phyloP scores from a whole-genome alignment of 257 asterid species.

The Capsicum chinense region DNA sequence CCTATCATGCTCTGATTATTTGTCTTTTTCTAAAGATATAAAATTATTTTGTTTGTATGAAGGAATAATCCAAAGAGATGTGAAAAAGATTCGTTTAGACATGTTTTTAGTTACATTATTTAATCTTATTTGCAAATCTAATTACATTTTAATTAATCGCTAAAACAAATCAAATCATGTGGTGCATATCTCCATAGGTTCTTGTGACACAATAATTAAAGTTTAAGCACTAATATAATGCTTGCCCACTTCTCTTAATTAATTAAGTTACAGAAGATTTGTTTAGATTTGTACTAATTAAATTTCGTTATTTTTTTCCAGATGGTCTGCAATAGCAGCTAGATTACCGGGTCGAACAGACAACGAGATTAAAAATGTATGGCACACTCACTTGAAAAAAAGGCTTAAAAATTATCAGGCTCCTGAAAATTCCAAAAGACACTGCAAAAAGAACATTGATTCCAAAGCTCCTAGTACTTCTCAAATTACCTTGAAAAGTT shows the following conservation, averaged over 20 bases:
- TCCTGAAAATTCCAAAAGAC: constrained; percentile 49
- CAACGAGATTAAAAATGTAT: constrained; percentile 86
- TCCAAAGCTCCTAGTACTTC: constrained; percentile 32
- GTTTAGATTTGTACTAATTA: not conserved
- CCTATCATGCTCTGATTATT: not conserved
- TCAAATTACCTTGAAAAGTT: not conserved
- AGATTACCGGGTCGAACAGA: constrained; percentile 87
- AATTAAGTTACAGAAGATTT: constrained; percentile 10
- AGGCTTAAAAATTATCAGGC: constrained; percentile 44
- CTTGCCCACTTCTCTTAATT: constrained; percentile 26
- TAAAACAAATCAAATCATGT: constrained; percentile 24
- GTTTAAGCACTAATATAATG: constrained; percentile 27
- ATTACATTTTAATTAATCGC: not conserved
- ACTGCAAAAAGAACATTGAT: constrained; percentile 33
- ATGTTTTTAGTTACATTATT: not conserved
- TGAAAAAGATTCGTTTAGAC: constrained; percentile 34
- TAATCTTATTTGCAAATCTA: constrained; percentile 17
- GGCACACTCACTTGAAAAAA: constrained; percentile 91
- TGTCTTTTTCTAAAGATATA: not conserved
- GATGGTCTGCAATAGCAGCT: constrained; percentile 94
- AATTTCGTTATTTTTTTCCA: constrained; percentile 33
- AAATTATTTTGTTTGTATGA: not conserved
- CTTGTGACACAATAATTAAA: constrained; percentile 33
- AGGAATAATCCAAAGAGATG: constrained; percentile 8
- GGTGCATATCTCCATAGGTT: constrained; percentile 38